A percentile compares a stretch with the other conserved stretches of the same genome.
Evolutionary conservation across 2,329 filamentous ascomycete genomes (phyloP).

Genomic region (Passalora sequoiae): DNA sequence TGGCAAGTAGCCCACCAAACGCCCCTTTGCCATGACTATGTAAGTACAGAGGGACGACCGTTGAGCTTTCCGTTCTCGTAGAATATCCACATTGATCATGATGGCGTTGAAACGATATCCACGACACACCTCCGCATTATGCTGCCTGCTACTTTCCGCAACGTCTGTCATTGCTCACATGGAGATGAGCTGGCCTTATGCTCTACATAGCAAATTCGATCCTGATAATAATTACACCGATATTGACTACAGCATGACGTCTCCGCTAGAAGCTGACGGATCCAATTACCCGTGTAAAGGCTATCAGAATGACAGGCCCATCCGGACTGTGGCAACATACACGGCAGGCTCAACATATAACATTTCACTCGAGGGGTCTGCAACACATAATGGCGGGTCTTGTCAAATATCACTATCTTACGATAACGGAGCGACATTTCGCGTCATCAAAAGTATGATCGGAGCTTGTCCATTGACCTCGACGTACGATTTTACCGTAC

Average conservation of each 20-base stretch:
- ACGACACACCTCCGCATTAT: conserved; percentile 4
- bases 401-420: conserved; percentile 73
- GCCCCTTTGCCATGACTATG: conserved; percentile 8
- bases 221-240: conserved; percentile 39
- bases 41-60: conserved; percentile 1
- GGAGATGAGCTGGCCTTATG: conserved; percentile 52
- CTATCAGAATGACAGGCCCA: conserved; percentile 49
- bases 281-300: conserved; percentile 74
- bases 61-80: conserved; percentile 1
- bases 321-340: conserved; percentile 57
- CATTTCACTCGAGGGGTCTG: conserved; percentile 58
- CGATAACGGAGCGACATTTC: conserved; percentile 65
- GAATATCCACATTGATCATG: conserved; percentile 4
- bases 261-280: conserved; percentile 57
- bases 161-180: conserved; percentile 41
- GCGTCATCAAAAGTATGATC: conserved; percentile 60
- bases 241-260: conserved; percentile 67
- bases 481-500: conserved; percentile 62
- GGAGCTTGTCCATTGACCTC: conserved; percentile 51
- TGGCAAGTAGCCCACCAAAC: conserved; percentile 3
- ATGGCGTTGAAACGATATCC: conserved; percentile 15
- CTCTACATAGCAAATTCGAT: conserved; percentile 49
- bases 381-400: conserved; percentile 57
- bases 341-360: conserved; percentile 57
- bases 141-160: conserved; percentile 13